These are phyloP conservation scores for Cinnamomum micranthum DNA, from an alignment of 164 flowering plant genomes.

Conservation along the genomic window DNA sequence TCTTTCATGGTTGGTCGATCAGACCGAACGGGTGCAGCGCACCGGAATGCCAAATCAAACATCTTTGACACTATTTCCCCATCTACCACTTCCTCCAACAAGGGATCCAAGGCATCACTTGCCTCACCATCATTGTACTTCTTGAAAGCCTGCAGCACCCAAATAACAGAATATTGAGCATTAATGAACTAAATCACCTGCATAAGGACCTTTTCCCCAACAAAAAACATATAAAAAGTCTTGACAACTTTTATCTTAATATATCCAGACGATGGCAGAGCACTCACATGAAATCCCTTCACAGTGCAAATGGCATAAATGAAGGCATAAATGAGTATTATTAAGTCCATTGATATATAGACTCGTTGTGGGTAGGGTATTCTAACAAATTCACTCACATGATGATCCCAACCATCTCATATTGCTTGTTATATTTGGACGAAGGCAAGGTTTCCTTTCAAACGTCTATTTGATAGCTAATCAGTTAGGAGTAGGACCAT, in stretches of 20 bases:
- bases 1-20: constrained; percentile 88
- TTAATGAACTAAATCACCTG: not conserved
- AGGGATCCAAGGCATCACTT: constrained; percentile 56
- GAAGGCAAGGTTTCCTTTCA: not conserved
- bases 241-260: too few species aligned
- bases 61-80: constrained; percentile 43
- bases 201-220: not conserved
- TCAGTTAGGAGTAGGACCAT: too few species aligned
- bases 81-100: constrained; percentile 52
- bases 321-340: not conserved
- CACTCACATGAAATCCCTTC: not conserved
- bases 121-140: constrained; percentile 52
- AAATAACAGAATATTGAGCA: not conserved
- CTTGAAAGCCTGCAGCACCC: constrained; percentile 58
- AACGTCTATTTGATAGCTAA: too few species aligned
- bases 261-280: too few species aligned
- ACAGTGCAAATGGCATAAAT: not conserved
- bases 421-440: too few species aligned
- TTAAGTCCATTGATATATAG: not conserved
- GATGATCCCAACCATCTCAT: not conserved
- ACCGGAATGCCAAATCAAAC: constrained; percentile 69
- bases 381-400: not conserved
- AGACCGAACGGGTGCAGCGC: constrained; percentile 74
- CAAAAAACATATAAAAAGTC: too few species aligned
- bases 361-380: too few species aligned